Percentiles rank a stretch among this genome's conserved stretches.
Conservation (phyloP, 2,329 filamentous ascomycete genomes). For the Pseudogymnoascus sp. region DNA sequence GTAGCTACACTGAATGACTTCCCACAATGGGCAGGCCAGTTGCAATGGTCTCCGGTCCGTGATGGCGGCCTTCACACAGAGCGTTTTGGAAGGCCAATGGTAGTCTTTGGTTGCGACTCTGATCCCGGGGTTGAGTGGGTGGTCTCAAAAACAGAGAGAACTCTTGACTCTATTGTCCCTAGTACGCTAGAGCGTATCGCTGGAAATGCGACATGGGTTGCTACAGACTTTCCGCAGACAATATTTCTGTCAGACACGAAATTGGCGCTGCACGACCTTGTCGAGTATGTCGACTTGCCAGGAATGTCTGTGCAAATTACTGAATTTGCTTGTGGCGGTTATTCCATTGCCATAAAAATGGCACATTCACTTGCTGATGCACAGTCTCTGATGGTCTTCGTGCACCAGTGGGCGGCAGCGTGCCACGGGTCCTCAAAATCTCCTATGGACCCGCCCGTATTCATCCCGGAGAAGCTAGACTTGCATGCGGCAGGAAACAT, state of each 20-base stretch:
- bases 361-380: conserved; percentile 40
- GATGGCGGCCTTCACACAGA: conserved; percentile 31
- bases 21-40: conserved; percentile 8
- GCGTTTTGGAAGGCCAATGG: conserved; percentile 30
- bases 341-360: conserved; percentile 34
- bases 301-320: conserved; percentile 34
- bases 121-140: conserved; percentile 38
- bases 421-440: conserved; percentile 18
- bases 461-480: conserved; percentile 35
- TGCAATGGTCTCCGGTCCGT: conserved; percentile 28
- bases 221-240: conserved; percentile 28
- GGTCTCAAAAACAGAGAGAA: conserved; percentile 24
- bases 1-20: conserved; percentile 26
- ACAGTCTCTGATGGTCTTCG: conserved; percentile 34
- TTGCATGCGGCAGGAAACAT: conserved; percentile 26
- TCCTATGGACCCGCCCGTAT: conserved; percentile 25
- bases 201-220: conserved; percentile 28
- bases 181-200: conserved; percentile 16
- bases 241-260: conserved; percentile 28
- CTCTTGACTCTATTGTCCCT: conserved; percentile 28
- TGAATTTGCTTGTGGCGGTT: conserved; percentile 33
- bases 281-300: conserved; percentile 24
- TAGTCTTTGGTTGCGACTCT: conserved; percentile 28
- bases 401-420: conserved; percentile 34
- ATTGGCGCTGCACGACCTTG: conserved; percentile 29